These are phyloP conservation scores for Cardamine chenopodiifolia DNA, from an alignment of 345 rosid genomes.

Conservation along the genomic window DNA sequence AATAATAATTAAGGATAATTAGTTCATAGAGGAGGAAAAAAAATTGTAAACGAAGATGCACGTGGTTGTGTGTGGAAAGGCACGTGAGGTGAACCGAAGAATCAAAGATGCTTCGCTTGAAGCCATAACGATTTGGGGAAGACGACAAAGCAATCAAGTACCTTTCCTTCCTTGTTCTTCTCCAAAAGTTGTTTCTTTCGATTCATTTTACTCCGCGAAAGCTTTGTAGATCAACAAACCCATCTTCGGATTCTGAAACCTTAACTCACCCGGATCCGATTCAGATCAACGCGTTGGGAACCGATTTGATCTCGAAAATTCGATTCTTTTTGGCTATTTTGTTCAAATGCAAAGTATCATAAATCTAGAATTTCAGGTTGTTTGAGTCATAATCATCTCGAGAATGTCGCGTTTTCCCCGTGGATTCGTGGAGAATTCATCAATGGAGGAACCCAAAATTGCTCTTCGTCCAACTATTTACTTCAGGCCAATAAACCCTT, in stretches of 20 bases:
- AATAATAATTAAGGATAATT: not conserved
- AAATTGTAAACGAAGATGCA: not conserved
- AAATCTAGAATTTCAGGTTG: slow-evolving; percentile 16
- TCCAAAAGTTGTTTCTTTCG: slow-evolving; percentile 24
- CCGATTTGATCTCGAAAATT: slow-evolving; percentile 23
- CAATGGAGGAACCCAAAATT: slow-evolving; percentile 55
- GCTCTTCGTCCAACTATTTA: slow-evolving; percentile 61
- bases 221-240: slow-evolving; percentile 32
- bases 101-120: slow-evolving; percentile 24
- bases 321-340: not conserved
- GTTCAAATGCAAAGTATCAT: slow-evolving; percentile 5
- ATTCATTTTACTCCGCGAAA: slow-evolving; percentile 23
- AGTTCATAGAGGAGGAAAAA: not conserved
- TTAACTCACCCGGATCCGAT: slow-evolving; percentile 28
- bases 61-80: slow-evolving; percentile 25
- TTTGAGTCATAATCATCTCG: slow-evolving; percentile 3
- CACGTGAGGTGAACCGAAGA: slow-evolving; percentile 32
- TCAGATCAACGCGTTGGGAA: not conserved
- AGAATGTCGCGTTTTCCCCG: slow-evolving; percentile 44
- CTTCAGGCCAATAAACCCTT: slow-evolving; percentile 73
- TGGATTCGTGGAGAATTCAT: slow-evolving; percentile 50
- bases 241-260: slow-evolving; percentile 19
- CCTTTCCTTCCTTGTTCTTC: slow-evolving; percentile 18
- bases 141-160: slow-evolving; percentile 15
- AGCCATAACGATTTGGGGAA: slow-evolving; percentile 15